Evolutionary conservation across 192 early-diverging fungal genomes (phyloP), one percentile per base, ranked within the genome.

Genomic region (Entomortierella chlamydospora): DNA sequence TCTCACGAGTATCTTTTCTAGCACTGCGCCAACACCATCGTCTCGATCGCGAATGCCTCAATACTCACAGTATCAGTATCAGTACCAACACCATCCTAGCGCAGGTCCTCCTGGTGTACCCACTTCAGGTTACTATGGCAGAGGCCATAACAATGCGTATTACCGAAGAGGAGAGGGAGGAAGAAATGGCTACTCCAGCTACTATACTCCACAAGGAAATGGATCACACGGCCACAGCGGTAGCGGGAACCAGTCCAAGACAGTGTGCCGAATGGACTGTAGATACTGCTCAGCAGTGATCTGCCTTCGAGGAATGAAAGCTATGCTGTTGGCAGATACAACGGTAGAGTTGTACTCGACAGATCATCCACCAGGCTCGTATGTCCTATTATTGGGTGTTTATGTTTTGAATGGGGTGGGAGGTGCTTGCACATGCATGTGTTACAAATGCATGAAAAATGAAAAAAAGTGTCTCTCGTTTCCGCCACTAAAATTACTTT

Each of bases 291-390:
- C 86, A 41, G 85, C 85, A 26, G 83, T 88, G 45, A 83, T 93
- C 4, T 92, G 91, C 58, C 73, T 78, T 15, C 84, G 91, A 45
- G 92, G 91, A n/a, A 93, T 93, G 92, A 90, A 88, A 83, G 91
- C 90, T 10, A 68, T 91, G 77, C 79, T 91, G 37, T 73, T 91
- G 3, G 91, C 91, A 2, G 92, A 93, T 60, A 90, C 87, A 45
- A 76, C 85, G 12, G 88, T 93, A 34, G 91, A 93, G 80, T 70
- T 93, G 18, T 93, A 87, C 61, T 93, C 92, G 20, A 93, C 92
- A 10, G 91, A 93, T 71, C 83, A 89, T 60, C 90, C 91, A 7
- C 92, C 91, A 9, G 82, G 84, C 71, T 73, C 84, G 91, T 92
- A 89, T 82, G 91, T 87, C 18, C 31, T 30, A 13, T 65, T 60